Evolutionary conservation across 257 asterid genomes (phyloP).

Genomic region (Capsicum pubescens): DNA sequence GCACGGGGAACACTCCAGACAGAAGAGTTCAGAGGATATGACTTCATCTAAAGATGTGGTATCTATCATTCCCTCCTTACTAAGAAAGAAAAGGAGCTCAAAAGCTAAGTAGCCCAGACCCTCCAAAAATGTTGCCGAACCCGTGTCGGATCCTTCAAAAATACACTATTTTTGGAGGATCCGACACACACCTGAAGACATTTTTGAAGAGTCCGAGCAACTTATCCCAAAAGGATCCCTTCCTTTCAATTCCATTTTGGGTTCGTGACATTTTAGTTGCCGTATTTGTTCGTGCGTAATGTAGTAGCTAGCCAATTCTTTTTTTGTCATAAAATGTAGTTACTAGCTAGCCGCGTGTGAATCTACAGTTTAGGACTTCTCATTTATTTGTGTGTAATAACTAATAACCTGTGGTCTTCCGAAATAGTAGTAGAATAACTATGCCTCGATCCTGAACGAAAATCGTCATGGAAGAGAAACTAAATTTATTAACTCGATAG

Average conservation of each 20-base stretch:
- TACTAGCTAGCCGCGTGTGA: not conserved
- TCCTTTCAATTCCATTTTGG: not conserved
- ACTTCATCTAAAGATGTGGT: conserved; percentile 98
- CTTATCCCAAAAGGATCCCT: not conserved
- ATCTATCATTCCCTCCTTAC: conserved; percentile 27
- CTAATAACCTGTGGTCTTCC: not conserved
- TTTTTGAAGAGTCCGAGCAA: no score
- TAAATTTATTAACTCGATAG: not conserved
- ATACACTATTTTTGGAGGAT: no score
- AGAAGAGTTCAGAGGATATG: conserved; percentile 66
- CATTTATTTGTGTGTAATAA: not conserved
- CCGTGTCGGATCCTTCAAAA: no score
- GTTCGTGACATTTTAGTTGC: not conserved
- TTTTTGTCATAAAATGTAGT: not conserved
- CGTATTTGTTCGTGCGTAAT: not conserved
- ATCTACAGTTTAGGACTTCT: not conserved
- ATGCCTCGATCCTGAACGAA: not conserved
- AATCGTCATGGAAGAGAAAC: not conserved
- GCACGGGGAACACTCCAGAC: conserved; percentile 71
- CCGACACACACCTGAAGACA: no score
- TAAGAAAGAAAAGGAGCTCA: not conserved
- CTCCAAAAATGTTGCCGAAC: no score
- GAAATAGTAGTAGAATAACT: not conserved
- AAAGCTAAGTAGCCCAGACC: not conserved
- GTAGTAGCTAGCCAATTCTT: not conserved